These are phyloP conservation scores for Panicum hallii DNA, from an alignment of 202 grass and related monocot species.

Conservation along the genomic window DNA sequence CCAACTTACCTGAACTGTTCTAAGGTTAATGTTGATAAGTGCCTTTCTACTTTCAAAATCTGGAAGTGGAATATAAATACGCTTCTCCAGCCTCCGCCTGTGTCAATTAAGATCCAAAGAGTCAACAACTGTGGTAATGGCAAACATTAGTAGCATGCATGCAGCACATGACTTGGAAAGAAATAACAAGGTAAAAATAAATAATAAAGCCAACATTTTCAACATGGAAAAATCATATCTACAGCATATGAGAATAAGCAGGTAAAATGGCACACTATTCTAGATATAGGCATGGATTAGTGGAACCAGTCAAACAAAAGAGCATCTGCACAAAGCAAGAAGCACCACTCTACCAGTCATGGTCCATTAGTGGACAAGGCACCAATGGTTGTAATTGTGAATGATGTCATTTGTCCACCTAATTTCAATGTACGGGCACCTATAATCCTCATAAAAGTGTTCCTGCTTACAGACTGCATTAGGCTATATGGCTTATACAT, in stretches of 20 bases:
- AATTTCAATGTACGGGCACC: constrained; percentile 7
- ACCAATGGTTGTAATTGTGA: background rate
- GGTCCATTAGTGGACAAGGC: no score
- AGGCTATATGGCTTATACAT: constrained; percentile 26
- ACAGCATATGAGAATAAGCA: constrained; percentile 15
- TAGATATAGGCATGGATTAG: background rate
- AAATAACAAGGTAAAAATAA: constrained; percentile 27
- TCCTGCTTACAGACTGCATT: background rate
- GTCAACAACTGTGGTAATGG: constrained; percentile 23
- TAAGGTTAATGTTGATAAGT: constrained; percentile 97
- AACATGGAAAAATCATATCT: constrained; percentile 9
- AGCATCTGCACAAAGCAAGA: background rate
- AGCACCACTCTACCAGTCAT: background rate
- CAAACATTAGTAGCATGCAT: constrained; percentile 30
- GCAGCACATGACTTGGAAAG: background rate
- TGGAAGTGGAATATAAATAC: constrained; percentile 98
- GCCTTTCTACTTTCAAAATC: constrained; percentile 97
- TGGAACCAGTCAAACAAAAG: constrained; percentile 34
- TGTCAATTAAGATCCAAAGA: constrained; percentile 32
- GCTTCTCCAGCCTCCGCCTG: constrained; percentile 96
- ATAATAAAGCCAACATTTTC: background rate
- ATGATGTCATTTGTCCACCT: background rate
- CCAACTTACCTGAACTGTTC: constrained; percentile 83
- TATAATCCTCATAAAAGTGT: constrained; percentile 12
- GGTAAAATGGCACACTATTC: background rate